Base-by-base conservation (phyloP, 768 basidiomycete genomes). In the Tremella mesenterica region DNA sequence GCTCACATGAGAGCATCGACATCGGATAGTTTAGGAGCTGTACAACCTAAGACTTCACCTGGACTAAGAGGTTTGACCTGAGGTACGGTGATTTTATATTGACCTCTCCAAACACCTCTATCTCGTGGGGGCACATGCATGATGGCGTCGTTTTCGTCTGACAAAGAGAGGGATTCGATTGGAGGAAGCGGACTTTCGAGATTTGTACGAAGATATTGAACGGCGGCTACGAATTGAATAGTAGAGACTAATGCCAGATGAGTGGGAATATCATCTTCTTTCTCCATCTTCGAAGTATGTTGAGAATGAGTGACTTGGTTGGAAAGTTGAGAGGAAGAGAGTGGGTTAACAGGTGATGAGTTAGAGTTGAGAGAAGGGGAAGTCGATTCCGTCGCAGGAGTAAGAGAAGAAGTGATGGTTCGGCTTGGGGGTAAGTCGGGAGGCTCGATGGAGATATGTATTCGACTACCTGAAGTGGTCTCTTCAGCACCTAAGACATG, bases 21-120 rank as follows among this genome's bases (percentile, higher is more conserved):
- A 36, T 82, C 81, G 31, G 72, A 59, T 25, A 97, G 77, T 33
- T 78, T 78, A 3, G 95, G 95, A 16, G 95, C 91, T 0, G 95
- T 99, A 70, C 95, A 99, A 16, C 95, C 95, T 8, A 99, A 75
- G 41, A 99, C 90, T 75, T 97, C 95, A 20, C 95, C 95, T 0
- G 95, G 95, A 14, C 88, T 91, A 7, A 99, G 78, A 34, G 95
- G 95, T 67, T 89, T 90, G 21, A 53, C 52, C 33, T 73, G 71
- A 13, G 71, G 71, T 21, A 73, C 57, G 1, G 64, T 64, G 4
- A 73, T 52, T 2, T 72, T 64, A 51, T 75, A 75, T 28, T 60
- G 60, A 7, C 72, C 74, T 33, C 72, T 57, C 74, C 74, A 75
- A 4, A 75, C 70, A 3, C 70, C 70, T 25, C 67, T 49, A 30